Evolutionary conservation across 2,329 filamentous ascomycete genomes (phyloP).

Genomic region (Epicoccum nigrum): DNA sequence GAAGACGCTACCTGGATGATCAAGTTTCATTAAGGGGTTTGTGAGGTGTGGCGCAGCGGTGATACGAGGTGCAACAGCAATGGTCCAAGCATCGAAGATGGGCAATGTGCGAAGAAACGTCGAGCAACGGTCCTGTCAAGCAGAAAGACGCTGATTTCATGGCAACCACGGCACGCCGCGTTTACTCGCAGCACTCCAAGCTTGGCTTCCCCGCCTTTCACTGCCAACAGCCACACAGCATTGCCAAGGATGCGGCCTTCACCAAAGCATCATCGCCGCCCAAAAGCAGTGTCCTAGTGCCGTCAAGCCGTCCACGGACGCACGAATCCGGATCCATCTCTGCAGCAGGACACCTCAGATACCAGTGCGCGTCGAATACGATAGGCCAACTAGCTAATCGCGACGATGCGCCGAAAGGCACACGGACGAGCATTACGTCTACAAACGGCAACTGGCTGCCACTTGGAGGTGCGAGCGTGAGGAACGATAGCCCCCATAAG

Average conservation of each 20-base stretch:
- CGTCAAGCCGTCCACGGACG: conserved; percentile 22
- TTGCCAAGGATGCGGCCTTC: conserved; percentile 28
- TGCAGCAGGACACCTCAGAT: conserved; percentile 22
- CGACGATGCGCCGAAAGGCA: conserved; percentile 8
- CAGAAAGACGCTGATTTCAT: neutral
- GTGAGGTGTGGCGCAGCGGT: conserved; percentile 1
- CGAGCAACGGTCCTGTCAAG: neutral
- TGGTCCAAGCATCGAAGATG: neutral
- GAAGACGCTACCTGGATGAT: neutral
- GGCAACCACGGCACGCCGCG: neutral
- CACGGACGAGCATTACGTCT: conserved; percentile 20
- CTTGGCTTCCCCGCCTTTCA: conserved; percentile 8
- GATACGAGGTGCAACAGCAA: conserved; percentile 2
- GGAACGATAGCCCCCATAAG: conserved; percentile 10
- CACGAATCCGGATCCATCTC: conserved; percentile 28
- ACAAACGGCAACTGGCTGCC: conserved; percentile 20
- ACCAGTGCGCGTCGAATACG: conserved; percentile 21
- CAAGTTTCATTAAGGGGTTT: neutral
- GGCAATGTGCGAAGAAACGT: neutral
- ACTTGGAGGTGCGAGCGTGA: conserved; percentile 12
- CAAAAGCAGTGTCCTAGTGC: conserved; percentile 20
- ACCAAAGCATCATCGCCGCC: conserved; percentile 25
- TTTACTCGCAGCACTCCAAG: conserved; percentile 1
- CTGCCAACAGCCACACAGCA: conserved; percentile 18
- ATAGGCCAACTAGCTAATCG: conserved; percentile 24